A percentile compares a stretch with the other conserved stretches of the same genome.
phyloP scores from a whole-genome alignment of 2,329 filamentous ascomycete species.

The Didymella arachidicola region DNA sequence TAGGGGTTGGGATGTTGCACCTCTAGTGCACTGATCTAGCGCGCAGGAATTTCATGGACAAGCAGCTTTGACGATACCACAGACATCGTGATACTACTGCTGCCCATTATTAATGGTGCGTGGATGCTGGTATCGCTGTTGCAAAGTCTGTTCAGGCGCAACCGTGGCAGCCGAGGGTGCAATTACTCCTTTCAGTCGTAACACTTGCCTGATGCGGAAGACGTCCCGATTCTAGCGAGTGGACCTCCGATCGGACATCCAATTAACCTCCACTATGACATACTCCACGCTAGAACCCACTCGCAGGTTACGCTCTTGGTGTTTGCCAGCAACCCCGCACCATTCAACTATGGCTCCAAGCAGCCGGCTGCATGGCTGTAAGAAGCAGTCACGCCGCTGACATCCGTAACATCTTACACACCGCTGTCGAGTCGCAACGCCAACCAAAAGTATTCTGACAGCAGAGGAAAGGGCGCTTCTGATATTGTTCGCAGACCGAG shows the following conservation, averaged over 20 bases:
- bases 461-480: not conserved
- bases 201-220: slow-evolving; percentile 9
- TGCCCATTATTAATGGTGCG: not conserved
- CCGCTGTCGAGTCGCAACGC: not conserved
- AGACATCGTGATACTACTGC: not conserved
- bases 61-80: not conserved
- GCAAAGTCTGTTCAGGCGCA: not conserved
- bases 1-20: not conserved
- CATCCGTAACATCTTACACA: slow-evolving; percentile 1
- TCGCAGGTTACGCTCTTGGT: not conserved
- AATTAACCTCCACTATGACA: slow-evolving; percentile 17
- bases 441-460: not conserved
- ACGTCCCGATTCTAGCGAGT: slow-evolving; percentile 8
- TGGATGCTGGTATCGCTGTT: not conserved
- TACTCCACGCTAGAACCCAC: not conserved
- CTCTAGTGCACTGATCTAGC: not conserved
- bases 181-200: not conserved
- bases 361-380: not conserved
- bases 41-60: not conserved
- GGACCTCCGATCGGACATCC: slow-evolving; percentile 4
- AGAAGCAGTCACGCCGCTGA: slow-evolving; percentile 6
- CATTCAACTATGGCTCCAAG: not conserved
- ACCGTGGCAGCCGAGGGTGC: not conserved
- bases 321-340: slow-evolving; percentile 5
- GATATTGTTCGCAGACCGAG: not conserved